Percentiles rank a stretch among this genome's conserved stretches.
These are phyloP conservation scores for Trichoderma breve DNA, from an alignment of 2,329 filamentous ascomycete species.

Conservation along the genomic window DNA sequence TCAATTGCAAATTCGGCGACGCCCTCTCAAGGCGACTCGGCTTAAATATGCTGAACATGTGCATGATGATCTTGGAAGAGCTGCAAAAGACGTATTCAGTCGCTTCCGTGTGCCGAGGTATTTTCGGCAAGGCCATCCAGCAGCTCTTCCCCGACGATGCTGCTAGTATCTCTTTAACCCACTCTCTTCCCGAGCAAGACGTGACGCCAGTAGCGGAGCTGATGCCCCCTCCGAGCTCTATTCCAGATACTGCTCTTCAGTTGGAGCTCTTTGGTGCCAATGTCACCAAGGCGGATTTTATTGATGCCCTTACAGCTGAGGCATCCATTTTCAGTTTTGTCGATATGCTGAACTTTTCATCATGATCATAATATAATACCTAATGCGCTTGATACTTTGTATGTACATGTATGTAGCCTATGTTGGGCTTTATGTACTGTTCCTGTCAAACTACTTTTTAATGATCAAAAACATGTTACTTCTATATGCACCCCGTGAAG, in stretches of 20 bases:
- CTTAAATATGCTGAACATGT: slow-evolving; percentile 15
- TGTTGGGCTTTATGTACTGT: not conserved
- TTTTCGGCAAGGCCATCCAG: slow-evolving; percentile 14
- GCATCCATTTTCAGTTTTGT: slow-evolving; percentile 17
- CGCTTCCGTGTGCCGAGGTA: slow-evolving; percentile 15
- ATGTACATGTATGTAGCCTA: not conserved
- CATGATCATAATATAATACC: not conserved
- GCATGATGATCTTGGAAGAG: slow-evolving; percentile 17
- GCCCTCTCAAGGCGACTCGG: slow-evolving; percentile 4
- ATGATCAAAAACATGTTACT: not conserved
- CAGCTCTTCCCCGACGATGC: slow-evolving; percentile 14
- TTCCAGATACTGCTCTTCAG: not conserved
- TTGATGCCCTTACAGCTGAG: slow-evolving; percentile 11
- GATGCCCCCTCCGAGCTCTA: not conserved
- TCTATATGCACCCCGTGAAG: not conserved
- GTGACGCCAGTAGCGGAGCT: not conserved
- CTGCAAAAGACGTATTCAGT: slow-evolving; percentile 11
- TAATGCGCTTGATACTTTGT: not conserved
- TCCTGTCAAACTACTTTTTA: not conserved
- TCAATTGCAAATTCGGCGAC: slow-evolving; percentile 16
- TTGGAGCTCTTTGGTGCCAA: slow-evolving; percentile 1
- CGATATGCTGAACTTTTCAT: slow-evolving; percentile 4
- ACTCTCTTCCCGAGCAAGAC: not conserved
- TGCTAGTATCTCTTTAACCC: not conserved
- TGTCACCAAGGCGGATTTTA: slow-evolving; percentile 7